Percentiles rank a stretch among this genome's conserved stretches.
These are phyloP conservation scores for Suhomyces xylopsoci DNA, from an alignment of 805 yeast species.

Conservation along the genomic window DNA sequence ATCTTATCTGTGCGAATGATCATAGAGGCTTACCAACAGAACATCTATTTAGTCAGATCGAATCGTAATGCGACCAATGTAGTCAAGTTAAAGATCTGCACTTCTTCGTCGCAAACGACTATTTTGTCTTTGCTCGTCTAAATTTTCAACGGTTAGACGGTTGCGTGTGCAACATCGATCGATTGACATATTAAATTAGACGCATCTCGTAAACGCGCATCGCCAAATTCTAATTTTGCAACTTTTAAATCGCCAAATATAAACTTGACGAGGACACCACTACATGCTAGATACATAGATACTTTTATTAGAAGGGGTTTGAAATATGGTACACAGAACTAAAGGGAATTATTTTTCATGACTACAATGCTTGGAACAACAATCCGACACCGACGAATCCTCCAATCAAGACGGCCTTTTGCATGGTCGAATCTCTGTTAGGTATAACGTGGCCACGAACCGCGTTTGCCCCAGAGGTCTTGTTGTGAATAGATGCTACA, in stretches of 20 bases:
- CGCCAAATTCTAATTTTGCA: background rate
- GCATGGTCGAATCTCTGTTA: conserved; percentile 14
- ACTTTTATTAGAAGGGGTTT: background rate
- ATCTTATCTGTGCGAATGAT: too few species aligned
- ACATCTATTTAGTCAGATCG: too few species aligned
- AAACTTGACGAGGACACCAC: background rate
- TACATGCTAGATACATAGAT: background rate
- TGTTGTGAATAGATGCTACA: conserved; percentile 14
- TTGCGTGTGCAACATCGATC: background rate
- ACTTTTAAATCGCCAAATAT: background rate
- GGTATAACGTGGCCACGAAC: conserved; percentile 6
- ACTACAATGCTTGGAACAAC: conserved; percentile 9
- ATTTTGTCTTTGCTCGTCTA: background rate
- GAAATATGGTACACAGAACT: conserved; percentile 2
- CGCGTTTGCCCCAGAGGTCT: conserved; percentile 17
- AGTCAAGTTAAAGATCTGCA: too few species aligned
- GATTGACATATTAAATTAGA: background rate
- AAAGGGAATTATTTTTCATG: background rate
- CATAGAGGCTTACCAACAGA: too few species aligned
- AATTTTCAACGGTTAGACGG: background rate
- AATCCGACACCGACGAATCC: conserved; percentile 15
- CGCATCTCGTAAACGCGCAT: background rate
- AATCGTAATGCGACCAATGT: too few species aligned
- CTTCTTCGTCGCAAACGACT: background rate
- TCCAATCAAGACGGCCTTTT: conserved; percentile 15